These are phyloP conservation scores for Yamadazyma mexicana DNA, from an alignment of 1,139 yeast species.

Conservation along the genomic window DNA sequence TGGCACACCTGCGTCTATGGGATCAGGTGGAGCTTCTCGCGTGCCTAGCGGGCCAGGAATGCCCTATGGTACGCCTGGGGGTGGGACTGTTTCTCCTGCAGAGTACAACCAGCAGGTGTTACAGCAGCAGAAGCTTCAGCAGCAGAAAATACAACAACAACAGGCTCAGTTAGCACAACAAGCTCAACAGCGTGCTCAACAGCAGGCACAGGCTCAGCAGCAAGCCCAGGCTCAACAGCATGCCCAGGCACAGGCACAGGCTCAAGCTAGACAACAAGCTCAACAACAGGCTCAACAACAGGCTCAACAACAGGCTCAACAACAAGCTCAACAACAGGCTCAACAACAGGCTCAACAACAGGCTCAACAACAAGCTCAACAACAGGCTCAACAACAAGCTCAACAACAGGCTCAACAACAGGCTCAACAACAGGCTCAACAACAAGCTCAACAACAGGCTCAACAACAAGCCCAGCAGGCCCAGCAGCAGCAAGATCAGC, in stretches of 20 bases:
- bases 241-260: constrained; percentile 1
- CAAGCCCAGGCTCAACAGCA: constrained; percentile 5
- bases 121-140: constrained; percentile 7
- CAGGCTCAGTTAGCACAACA: constrained; percentile 6
- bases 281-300: constrained; percentile 4
- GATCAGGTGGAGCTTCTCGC: constrained; percentile 6
- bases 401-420: constrained; percentile 8
- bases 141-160: constrained; percentile 12
- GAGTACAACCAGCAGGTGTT: constrained; percentile 11
- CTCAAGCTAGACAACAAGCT: too few relatives aligned
- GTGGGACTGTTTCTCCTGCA: constrained; percentile 8
- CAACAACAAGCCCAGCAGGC: constrained; percentile 1
- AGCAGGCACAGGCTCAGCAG: constrained; percentile 4
- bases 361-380: constrained; percentile 8
- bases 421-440: constrained; percentile 3
- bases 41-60: constrained; percentile 7
- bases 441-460: constrained; percentile 1
- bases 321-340: constrained; percentile 8
- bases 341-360: constrained; percentile 6
- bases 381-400: constrained; percentile 8
- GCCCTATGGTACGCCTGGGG: constrained; percentile 9
- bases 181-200: constrained; percentile 9
- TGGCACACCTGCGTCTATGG: constrained; percentile 10
- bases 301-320: constrained; percentile 1
- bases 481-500: constrained; percentile 7